Base-by-base conservation (phyloP, 2,329 filamentous ascomycete genomes). In the Neopestalotiopsis clavispora region DNA sequence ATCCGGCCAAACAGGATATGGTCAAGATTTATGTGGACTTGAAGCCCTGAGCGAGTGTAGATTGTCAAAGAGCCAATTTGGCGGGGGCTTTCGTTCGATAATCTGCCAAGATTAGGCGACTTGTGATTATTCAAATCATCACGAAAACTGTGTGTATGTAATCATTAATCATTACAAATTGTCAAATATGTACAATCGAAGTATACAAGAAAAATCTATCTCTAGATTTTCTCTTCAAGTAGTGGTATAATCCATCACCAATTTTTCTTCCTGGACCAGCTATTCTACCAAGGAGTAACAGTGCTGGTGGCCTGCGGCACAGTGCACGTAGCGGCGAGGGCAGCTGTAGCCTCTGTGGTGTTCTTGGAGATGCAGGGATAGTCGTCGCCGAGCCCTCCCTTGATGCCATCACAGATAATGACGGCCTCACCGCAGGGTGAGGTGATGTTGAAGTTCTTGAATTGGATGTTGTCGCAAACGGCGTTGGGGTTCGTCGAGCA, bases 371-470 rank as follows among this genome's bases (percentile, higher is more conserved):
- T 32, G 49, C 69, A 70, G 13, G 59, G 59, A 30, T 62, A 62
- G 70, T 67, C 58, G 56, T 67, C 32, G 38, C 68, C 42, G 1
- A 78, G 72, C 58, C 78, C 80, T 9, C 79, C 82, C 12, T 76
- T 74, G 72, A 84, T 80, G 20, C 78, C 84, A 72, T 88, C 84
- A 71, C 87, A 89, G 61, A 87, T 80, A 64, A 89, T 80, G 63
- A 82, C 82, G 17, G 80, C 75, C 12, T 80, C 79, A 14, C 80
- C 80, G 52, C 81, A 81, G 0, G 87, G 87, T 59, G 84, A 87
- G 0, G 80, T 85, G 65, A 91, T 75, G 68, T 86, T 80, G 71
- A 90, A 89, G 69, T 86, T 81, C 70, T 84, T 82, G 67, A 90
- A 80, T 7, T 81, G 80, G 72, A 90, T 89, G 64, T 85, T 84